Conservation (phyloP, 495 filamentous ascomycete species). For the Neurospora sp. region DNA sequence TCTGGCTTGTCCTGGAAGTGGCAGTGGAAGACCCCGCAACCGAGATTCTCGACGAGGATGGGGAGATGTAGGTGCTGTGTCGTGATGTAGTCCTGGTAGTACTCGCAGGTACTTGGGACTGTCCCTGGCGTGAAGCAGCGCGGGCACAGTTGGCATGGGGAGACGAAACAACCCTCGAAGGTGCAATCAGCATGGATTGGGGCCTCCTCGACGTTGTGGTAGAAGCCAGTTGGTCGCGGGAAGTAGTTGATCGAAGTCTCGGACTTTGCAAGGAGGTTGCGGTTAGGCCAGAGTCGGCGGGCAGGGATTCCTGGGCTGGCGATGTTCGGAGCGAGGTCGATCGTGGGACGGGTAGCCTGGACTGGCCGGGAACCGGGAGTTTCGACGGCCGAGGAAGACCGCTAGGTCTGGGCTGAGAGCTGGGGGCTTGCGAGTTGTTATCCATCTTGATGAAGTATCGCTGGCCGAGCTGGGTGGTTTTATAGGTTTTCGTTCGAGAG, state of each 20-base stretch:
- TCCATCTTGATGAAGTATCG: conserved; percentile 23
- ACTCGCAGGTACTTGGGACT: not conserved
- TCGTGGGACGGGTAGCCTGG: conserved; percentile 22
- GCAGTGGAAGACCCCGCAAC: not conserved
- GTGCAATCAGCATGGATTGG: not conserved
- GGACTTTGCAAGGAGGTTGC: conserved; percentile 23
- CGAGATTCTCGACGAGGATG: not conserved
- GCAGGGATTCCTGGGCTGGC: conserved; percentile 21
- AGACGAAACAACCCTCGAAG: conserved; percentile 16
- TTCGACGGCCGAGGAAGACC: conserved; percentile 21
- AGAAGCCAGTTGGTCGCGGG: conserved; percentile 30
- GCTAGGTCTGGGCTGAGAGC: conserved; percentile 9
- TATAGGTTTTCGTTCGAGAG: not conserved
- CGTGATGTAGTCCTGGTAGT: not conserved
- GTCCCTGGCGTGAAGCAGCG: not conserved
- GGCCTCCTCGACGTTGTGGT: conserved; percentile 5
- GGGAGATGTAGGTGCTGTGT: not conserved
- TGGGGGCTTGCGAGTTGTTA: conserved; percentile 7
- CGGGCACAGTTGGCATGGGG: conserved; percentile 6
- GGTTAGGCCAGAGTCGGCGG: not conserved
- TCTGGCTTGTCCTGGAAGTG: not conserved
- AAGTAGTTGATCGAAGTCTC: conserved; percentile 30
- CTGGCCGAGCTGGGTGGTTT: not conserved
- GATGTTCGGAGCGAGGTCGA: conserved; percentile 19
- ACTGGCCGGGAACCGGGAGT: conserved; percentile 13